These are phyloP conservation scores for Lyophyllum semitale DNA, from an alignment of 768 basidiomycete genomes.

Conservation along the genomic window DNA sequence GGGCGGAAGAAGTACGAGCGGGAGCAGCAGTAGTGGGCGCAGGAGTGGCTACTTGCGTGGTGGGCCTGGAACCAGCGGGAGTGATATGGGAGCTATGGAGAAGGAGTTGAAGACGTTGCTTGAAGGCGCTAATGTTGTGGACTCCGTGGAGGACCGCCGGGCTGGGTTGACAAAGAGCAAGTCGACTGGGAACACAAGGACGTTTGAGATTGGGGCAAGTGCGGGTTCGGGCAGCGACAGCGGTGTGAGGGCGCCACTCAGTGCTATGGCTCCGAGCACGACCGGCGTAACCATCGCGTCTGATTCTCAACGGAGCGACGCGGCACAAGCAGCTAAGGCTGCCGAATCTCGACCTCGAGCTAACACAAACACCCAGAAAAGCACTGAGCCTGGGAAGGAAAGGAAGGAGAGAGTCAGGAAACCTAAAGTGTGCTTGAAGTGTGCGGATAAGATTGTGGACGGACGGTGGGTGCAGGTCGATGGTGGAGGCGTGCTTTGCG, in stretches of 20 bases:
- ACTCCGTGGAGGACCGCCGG: slow-evolving; percentile 13
- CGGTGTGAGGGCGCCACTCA: slow-evolving; percentile 12
- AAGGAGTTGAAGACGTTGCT: slow-evolving; percentile 52
- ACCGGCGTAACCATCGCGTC: slow-evolving; percentile 18
- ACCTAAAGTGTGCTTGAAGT: slow-evolving; percentile 63
- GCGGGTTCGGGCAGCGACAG: slow-evolving; percentile 10
- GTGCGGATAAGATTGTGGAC: slow-evolving; percentile 70
- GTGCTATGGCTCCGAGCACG: slow-evolving; percentile 7
- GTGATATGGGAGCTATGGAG: slow-evolving; percentile 22
- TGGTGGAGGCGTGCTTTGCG: slow-evolving; percentile 79
- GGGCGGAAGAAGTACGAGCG: slow-evolving; percentile 28
- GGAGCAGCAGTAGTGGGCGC: slow-evolving; percentile 31
- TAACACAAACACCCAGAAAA: slow-evolving; percentile 46
- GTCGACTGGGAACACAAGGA: slow-evolving; percentile 29
- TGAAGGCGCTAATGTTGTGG: slow-evolving; percentile 35
- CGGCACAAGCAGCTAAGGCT: slow-evolving; percentile 45
- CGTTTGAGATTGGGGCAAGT: slow-evolving; percentile 8
- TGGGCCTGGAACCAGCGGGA: slow-evolving; percentile 22
- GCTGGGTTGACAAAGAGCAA: slow-evolving; percentile 33
- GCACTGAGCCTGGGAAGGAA: slow-evolving; percentile 14
- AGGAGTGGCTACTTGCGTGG: slow-evolving; percentile 34
- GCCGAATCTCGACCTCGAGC: slow-evolving; percentile 50
- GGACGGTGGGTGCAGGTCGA: slow-evolving; percentile 83
- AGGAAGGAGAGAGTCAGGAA: slow-evolving; percentile 34
- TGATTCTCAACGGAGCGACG: slow-evolving; percentile 52